Base-by-base conservation (phyloP, 345 rosid genomes). In the Salix dunnii region DNA sequence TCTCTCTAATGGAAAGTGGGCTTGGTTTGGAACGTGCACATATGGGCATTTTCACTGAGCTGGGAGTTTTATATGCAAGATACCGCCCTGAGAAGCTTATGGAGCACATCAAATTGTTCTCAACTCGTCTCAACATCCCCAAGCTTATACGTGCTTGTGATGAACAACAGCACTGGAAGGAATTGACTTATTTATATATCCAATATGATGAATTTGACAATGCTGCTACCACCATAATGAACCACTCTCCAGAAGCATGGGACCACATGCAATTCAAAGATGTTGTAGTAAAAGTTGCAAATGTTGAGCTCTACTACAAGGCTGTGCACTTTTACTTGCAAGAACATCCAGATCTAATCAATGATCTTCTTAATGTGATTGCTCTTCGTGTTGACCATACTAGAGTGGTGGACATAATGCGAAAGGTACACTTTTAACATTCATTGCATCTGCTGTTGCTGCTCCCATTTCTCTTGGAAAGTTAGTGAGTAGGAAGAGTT, bases 221-320 rank as follows among this genome's bases (percentile, higher is more conserved):
- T 87, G 98, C 98, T 63, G 98, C 98, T 10, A 91, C 97, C 67
- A 94, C 97, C 30, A 90, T 94, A 73, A 94, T 94, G 98, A 92
- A 94, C 79, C 98, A 94, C 84, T 94, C 98, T 62, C 97, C 98
- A 1, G 97, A 91, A 85, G 97, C 98, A n/a, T 94, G 98, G 98
- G 98, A 94, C 71, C 98, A 94, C 92, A 89, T 94, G 97, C 98
- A 90, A 78, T 94, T 92, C 83, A 94, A 92, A 83, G 98, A 94
- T 80, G 90, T 92, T 43, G 85, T 85, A 5, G 97, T 89, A 33
- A 94, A 94, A 90, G 97, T 94, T 84, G 97, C 97, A 5, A 94
- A 85, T 83, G 98, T 94, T 55, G 98, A 94, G 77, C 81, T 94
- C 38, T 94, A 94, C 85, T 94, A 94, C 79, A 94, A 94, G 86